phyloP scores from a whole-genome alignment of 495 filamentous ascomycete species.

The Talaromyces stipitatus region DNA sequence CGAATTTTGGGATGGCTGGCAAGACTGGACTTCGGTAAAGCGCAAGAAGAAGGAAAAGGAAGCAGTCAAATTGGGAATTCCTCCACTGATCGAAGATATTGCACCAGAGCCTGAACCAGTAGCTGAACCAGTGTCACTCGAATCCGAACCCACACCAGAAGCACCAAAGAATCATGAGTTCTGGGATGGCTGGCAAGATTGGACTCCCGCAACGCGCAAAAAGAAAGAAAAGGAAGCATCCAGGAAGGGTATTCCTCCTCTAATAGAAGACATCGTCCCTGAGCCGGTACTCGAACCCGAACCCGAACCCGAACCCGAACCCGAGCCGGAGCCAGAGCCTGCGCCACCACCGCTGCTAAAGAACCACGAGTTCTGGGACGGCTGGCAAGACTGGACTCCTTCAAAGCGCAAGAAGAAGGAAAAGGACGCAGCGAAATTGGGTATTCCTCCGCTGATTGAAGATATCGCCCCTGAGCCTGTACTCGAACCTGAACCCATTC shows the following conservation, averaged over 20 bases:
- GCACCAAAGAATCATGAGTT: constrained; percentile 14
- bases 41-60: constrained; percentile 15
- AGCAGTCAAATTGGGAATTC: constrained; percentile 7
- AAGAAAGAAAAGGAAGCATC: constrained; percentile 9
- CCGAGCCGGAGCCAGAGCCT: constrained; percentile 20
- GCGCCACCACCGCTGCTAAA: constrained; percentile 10
- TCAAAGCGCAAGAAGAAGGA: constrained; percentile 12
- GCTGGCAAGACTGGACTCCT: not conserved
- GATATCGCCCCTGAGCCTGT: constrained; percentile 11
- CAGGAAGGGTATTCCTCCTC: constrained; percentile 9
- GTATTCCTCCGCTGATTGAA: not conserved
- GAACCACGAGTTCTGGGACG: constrained; percentile 3
- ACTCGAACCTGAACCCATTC: constrained; percentile 14
- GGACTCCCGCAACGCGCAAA: not conserved
- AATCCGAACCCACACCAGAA: not conserved
- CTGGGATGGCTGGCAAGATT: constrained; percentile 6
- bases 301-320: constrained; percentile 18
- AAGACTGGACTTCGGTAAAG: not conserved
- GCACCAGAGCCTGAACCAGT: constrained; percentile 17
- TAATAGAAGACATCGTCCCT: constrained; percentile 1
- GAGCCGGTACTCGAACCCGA: constrained; percentile 11
- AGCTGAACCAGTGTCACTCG: constrained; percentile 15
- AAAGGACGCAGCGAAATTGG: constrained; percentile 10
- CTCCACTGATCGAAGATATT: not conserved
- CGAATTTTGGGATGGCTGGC: constrained; percentile 3